Percentiles rank a stretch among this genome's conserved stretches.
These are phyloP conservation scores for Gelatoporia subvermispora DNA, from an alignment of 768 basidiomycete species.

Conservation along the genomic window DNA sequence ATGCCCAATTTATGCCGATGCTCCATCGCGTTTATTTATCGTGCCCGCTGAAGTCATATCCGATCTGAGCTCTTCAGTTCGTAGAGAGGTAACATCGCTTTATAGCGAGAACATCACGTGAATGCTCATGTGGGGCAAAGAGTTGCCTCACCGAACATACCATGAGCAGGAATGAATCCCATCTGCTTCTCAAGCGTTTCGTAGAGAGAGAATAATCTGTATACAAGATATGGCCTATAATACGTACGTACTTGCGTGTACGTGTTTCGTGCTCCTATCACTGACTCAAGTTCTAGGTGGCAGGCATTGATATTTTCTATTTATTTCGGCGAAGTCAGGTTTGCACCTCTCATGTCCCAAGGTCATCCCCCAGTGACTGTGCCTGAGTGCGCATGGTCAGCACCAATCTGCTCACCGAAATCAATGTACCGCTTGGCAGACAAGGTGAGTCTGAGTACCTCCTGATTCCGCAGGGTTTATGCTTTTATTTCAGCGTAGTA, in stretches of 20 bases:
- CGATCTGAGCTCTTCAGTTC: neutral
- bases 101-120: no score
- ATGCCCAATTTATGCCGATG: neutral
- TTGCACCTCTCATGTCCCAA: neutral
- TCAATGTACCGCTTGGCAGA: conserved; percentile 10
- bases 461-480: neutral
- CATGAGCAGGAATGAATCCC: no score
- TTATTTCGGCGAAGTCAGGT: neutral
- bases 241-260: neutral
- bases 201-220: neutral
- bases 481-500: neutral
- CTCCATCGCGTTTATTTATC: neutral
- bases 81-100: no score
- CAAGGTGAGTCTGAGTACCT: neutral
- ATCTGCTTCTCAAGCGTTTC: neutral
- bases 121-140: no score
- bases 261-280: neutral
- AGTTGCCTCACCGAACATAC: no score
- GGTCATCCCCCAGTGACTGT: no score
- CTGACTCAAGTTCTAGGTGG: conserved; percentile 6
- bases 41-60: neutral
- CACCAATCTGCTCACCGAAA: conserved; percentile 1
- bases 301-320: neutral
- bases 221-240: neutral
- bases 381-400: neutral